Evolutionary conservation across 2,329 filamentous ascomycete species (phyloP), one percentile per base, ranked within the genome.

Genomic region (Ophiostoma pallidulum): DNA sequence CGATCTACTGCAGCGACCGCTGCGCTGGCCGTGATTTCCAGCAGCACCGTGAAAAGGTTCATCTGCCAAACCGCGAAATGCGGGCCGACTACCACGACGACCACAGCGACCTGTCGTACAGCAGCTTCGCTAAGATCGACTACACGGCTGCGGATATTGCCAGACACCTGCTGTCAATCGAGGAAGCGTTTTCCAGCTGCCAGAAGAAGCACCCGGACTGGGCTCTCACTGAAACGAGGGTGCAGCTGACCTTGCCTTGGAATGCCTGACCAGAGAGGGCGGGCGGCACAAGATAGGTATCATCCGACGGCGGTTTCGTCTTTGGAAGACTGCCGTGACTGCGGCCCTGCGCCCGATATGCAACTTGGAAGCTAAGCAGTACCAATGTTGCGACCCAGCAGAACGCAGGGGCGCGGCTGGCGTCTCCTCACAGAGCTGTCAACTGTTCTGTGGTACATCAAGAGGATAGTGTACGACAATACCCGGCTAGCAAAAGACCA

Each of bases 21-120:
- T 66, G 63, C 43, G 61, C 61, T 14, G 55, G 51, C 29, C 48
- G 53, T 19, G 58, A 64, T 38, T 64, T 64, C 41, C 56, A 59
- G 41, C 50, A 51, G 1, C 63, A 66, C 48, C 60, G 62, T 45
- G 60, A 64, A 45, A 51, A 49, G 2, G 55, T 61, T 5, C 63
- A 65, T 47, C 51, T 64, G 28, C 58, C 56, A 1, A 52, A 53
- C 40, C 58, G 62, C 12, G 31, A 24, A 19, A 33, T 52, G 46
- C 52, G 50, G 8, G 47, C 32, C 29, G 50, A 55, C 45, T 10
- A 31, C 16, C 51, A 41, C 47, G 49, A 55, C 47, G 54, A 56
- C 47, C 41, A 22, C 12, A 36, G 37, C 45, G 50, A 55, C 7
- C 36, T 56, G 22, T 33, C 33, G 3, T 56, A 46, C 49, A 48